Percentiles rank a stretch among this genome's conserved stretches.
These are phyloP conservation scores for Lagerstroemia speciosa DNA, from an alignment of 345 rosid species.

Conservation along the genomic window DNA sequence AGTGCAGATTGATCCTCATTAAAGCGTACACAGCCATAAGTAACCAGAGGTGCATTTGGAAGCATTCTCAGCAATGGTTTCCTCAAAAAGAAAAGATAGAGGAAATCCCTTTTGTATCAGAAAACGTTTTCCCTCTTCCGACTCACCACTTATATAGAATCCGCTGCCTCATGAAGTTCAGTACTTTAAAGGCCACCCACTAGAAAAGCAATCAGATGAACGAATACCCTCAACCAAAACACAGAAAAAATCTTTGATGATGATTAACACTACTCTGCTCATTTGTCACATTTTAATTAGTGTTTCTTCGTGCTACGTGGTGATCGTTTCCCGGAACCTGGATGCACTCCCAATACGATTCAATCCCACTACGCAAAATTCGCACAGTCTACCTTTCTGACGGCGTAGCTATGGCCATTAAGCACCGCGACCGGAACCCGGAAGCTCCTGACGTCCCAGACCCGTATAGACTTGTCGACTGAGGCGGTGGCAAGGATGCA, in stretches of 20 bases:
- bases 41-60: not conserved
- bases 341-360: not conserved
- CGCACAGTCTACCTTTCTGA: conserved; percentile 30
- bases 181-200: not conserved
- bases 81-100: not conserved
- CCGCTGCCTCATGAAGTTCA: not conserved
- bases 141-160: not conserved
- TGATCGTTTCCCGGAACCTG: too few relatives aligned
- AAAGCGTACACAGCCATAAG: not conserved
- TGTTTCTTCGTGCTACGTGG: too few relatives aligned
- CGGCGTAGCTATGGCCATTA: conserved; percentile 80
- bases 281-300: too few relatives aligned
- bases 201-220: not conserved
- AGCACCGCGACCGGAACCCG: conserved; percentile 60
- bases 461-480: conserved; percentile 63
- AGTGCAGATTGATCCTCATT: not conserved
- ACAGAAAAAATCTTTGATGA: too few relatives aligned
- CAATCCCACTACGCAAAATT: not conserved
- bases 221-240: not conserved
- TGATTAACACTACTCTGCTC: too few relatives aligned
- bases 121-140: not conserved
- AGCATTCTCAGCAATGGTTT: not conserved
- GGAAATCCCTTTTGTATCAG: not conserved
- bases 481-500: conserved; percentile 70
- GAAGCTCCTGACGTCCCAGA: conserved; percentile 81